Evolutionary conservation across 2,329 filamentous ascomycete genomes (phyloP), one percentile per base, ranked within the genome.

Genomic region (Colletotrichum lupini): DNA sequence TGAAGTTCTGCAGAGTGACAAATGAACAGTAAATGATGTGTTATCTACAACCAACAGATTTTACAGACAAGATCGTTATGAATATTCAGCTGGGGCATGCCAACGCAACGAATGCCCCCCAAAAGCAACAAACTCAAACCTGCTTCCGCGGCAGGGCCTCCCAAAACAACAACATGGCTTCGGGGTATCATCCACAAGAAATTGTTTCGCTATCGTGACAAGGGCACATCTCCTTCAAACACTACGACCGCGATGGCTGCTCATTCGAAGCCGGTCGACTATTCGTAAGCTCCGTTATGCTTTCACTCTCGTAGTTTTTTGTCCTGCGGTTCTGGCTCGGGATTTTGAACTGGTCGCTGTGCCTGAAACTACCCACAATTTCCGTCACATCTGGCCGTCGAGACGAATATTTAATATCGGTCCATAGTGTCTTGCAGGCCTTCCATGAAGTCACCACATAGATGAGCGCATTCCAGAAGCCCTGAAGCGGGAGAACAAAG

Each of bases 391-490:
- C 75, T 30, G 79, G 77, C 26, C 78, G 75, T 49, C 76, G 79
- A 14, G 77, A 77, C n/a, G 67, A 55, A 64, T 76, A 70, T 59
- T 76, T 73, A n/a, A 86, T 69, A 59, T 87, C 84, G 11, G 78
- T 77, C 66, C 80, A 82, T 32, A 90, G 80, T 37, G 82, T 82
- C 79, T 87, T 87, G 78, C 91, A 92, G 0, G 92, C 92, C 62
- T 88, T 82, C 86, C 91, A 90, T 6, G 92, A 94, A 1, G 93
- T 94, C 12, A 89, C 87, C 19, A 91, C 83, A 81, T 97, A 97
- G 76, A 97, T 94, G 71, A 93, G 81, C 22, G 92, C 90, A 80
- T 97, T 97, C 94, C 94, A 97, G 78, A 95, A 93, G 0, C 94
- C 94, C 79, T 97, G 94, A 0, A 95, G 87, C 0, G 94, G 94